A percentile compares a stretch with the other conserved stretches of the same genome.
Evolutionary conservation across 176 grass and related monocot genomes (phyloP).

Genomic region (Dactylis glomerata): DNA sequence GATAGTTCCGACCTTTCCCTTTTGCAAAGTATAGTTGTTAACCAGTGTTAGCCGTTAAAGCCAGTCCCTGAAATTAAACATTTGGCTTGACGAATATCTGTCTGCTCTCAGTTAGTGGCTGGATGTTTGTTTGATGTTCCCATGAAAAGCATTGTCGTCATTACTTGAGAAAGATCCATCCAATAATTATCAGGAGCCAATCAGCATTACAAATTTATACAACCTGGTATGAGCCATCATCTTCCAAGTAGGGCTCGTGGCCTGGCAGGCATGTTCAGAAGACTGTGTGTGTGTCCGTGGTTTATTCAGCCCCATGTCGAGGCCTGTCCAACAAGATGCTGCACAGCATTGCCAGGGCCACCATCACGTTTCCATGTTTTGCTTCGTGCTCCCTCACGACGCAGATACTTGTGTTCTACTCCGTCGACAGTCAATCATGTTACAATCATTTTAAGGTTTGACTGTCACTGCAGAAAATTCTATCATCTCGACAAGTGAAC

Average conservation of each 20-base stretch:
- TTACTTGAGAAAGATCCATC: not conserved
- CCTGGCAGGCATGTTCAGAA: slow-evolving; percentile 1
- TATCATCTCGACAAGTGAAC: no score
- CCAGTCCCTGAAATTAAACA: not conserved
- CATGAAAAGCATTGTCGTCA: not conserved
- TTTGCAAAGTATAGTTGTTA: not conserved
- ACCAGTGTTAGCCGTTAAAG: not conserved
- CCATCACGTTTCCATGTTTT: no score
- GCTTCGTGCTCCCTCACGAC: no score
- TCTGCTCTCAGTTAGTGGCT: not conserved
- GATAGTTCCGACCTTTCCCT: not conserved
- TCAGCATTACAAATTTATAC: not conserved
- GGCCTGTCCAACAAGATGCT: not conserved
- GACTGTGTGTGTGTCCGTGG: not conserved
- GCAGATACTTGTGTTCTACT: no score
- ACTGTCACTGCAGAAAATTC: no score
- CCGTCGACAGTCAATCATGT: no score
- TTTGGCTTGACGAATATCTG: not conserved
- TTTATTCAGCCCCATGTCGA: slow-evolving; percentile 11
- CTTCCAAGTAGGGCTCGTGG: not conserved
- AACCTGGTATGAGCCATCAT: slow-evolving; percentile 25
- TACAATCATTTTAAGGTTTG: no score
- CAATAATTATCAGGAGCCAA: not conserved
- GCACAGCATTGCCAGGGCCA: no score
- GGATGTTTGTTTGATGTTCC: not conserved